These are phyloP conservation scores for Haematococcus sp. DNA, from an alignment of 139 green algal species.

Conservation along the genomic window DNA sequence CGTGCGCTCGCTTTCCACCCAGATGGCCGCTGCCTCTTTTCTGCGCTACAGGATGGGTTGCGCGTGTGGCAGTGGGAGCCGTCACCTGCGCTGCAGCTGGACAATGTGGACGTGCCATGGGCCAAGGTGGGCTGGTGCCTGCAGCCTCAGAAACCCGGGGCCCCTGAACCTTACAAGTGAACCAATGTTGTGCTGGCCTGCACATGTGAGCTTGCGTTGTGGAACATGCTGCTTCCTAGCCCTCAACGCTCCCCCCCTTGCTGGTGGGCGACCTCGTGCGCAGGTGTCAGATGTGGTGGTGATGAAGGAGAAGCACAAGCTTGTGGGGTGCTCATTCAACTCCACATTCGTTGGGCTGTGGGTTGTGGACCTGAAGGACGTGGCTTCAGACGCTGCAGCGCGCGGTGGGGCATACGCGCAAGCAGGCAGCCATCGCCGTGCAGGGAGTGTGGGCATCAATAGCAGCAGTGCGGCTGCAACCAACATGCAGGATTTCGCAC, in stretches of 20 bases:
- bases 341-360: constrained; percentile 56
- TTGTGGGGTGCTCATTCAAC: constrained; percentile 57
- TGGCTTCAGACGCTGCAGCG: background rate
- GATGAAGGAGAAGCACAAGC: constrained; percentile 41
- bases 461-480: background rate
- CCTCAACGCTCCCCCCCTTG: too few species aligned
- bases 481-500: background rate
- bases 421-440: background rate
- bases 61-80: constrained; percentile 69
- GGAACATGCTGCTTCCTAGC: too few species aligned
- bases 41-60: constrained; percentile 52
- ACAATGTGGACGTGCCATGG: constrained; percentile 70
- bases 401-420: background rate
- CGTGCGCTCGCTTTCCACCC: constrained; percentile 66
- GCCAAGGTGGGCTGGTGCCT: constrained; percentile 34
- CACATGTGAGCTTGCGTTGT: background rate
- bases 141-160: too few species aligned
- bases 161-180: too few species aligned
- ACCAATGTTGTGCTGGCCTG: constrained; percentile 7
- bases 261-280: too few species aligned
- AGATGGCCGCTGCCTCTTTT: constrained; percentile 65
- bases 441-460: background rate
- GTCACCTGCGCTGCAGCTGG: constrained; percentile 42
- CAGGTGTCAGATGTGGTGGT: constrained; percentile 23
- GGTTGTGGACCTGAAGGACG: constrained; percentile 39